Conservation (phyloP, 1,284 basidiomycete genomes). For the Melampsora larici-populina region DNA sequence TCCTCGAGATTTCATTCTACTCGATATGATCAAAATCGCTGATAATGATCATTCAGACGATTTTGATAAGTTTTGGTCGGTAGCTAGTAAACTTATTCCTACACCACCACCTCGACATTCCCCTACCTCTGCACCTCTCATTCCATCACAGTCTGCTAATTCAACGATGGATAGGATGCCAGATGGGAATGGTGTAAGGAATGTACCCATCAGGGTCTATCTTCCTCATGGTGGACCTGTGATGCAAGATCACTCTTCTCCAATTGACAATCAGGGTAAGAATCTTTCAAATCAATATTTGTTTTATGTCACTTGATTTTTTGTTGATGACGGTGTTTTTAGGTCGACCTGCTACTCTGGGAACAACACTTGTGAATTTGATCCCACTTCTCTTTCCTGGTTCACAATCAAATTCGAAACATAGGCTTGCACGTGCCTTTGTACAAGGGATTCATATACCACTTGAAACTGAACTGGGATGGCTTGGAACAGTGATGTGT, state of each 20-base stretch:
- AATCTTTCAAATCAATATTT: not conserved
- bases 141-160: slow-evolving; percentile 58
- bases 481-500: slow-evolving; percentile 82
- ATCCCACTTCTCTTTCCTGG: slow-evolving; percentile 47
- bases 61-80: slow-evolving; percentile 88
- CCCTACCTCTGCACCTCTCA: slow-evolving; percentile 55
- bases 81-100: slow-evolving; percentile 73
- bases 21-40: not conserved
- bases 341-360: slow-evolving; percentile 58
- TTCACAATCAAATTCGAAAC: slow-evolving; percentile 47
- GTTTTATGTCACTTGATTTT: not conserved
- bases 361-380: slow-evolving; percentile 27
- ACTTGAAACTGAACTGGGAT: slow-evolving; percentile 80
- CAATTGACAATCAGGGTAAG: slow-evolving; percentile 64
- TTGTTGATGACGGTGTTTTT: not conserved
- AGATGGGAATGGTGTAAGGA: slow-evolving; percentile 74
- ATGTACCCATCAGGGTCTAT: slow-evolving; percentile 82
- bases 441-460: slow-evolving; percentile 85
- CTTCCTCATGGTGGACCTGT: slow-evolving; percentile 80
- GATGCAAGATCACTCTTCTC: slow-evolving; percentile 80
- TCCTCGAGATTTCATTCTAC: not conserved
- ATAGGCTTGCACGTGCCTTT: slow-evolving; percentile 60
- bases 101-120: slow-evolving; percentile 50
- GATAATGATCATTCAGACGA: slow-evolving; percentile 63
- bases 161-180: slow-evolving; percentile 66